phyloP scores from a whole-genome alignment of 176 grass and related monocot genomes.

The Juncus inflexus region DNA sequence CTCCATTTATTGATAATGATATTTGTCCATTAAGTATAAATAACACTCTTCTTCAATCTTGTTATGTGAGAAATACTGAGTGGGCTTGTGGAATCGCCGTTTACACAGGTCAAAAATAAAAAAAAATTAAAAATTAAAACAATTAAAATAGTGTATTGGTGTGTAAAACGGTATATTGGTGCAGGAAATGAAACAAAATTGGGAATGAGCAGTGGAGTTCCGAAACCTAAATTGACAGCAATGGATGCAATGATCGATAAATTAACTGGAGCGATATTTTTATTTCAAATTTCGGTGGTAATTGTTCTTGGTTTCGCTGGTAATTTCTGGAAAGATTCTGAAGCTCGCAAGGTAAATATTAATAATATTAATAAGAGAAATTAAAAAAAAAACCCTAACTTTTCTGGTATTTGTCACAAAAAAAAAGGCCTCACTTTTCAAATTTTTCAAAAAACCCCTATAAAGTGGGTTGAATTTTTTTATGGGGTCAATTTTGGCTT shows the following conservation, averaged over 20 bases:
- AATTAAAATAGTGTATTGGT: neutral
- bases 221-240: slow-evolving; percentile 89
- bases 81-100: slow-evolving; percentile 97
- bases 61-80: slow-evolving; percentile 97
- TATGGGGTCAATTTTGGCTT: too few relatives aligned
- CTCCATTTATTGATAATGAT: slow-evolving; percentile 95
- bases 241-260: slow-evolving; percentile 99
- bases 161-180: neutral
- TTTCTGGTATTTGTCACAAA: too few relatives aligned
- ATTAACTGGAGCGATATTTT: slow-evolving; percentile 96
- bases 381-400: too few relatives aligned
- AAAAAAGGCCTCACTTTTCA: too few relatives aligned
- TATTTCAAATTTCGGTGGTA: slow-evolving; percentile 94
- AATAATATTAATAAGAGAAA: neutral
- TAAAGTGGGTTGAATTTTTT: too few relatives aligned
- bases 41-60: slow-evolving; percentile 92
- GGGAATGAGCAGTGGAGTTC: slow-evolving; percentile 91
- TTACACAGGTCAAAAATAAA: slow-evolving; percentile 59
- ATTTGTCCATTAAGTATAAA: slow-evolving; percentile 81
- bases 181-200: slow-evolving; percentile 95
- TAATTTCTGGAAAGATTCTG: slow-evolving; percentile 95
- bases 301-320: slow-evolving; percentile 86
- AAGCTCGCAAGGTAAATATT: slow-evolving; percentile 73
- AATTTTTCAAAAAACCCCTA: too few relatives aligned
- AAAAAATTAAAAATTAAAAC: neutral